Evolutionary conservation across 345 rosid genomes (phyloP).

Genomic region (Gossypium australe): DNA sequence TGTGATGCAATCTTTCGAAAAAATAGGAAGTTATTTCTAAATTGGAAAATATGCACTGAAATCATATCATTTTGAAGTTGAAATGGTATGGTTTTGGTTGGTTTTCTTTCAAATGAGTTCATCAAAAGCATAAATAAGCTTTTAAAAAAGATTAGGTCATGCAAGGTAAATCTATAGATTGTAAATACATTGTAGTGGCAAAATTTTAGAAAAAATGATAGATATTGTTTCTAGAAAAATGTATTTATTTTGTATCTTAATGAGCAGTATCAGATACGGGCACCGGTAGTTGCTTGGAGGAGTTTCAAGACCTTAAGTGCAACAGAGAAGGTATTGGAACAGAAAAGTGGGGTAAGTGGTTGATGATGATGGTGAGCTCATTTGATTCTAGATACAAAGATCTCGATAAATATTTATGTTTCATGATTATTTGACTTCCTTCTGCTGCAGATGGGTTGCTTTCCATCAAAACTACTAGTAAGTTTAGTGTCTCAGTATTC

Average conservation of each 20-base stretch:
- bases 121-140: background rate
- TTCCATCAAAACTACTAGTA: conserved; percentile 69
- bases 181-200: background rate
- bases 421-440: conserved; percentile 14
- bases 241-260: background rate
- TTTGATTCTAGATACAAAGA: background rate
- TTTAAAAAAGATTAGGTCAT: too few relatives aligned
- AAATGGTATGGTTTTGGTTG: background rate
- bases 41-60: background rate
- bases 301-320: conserved; percentile 44
- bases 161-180: background rate
- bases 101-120: background rate
- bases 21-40: too few relatives aligned
- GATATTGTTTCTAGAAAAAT: background rate
- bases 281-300: conserved; percentile 52
- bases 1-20: background rate
- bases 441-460: conserved; percentile 73
- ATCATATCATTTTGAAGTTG: background rate
- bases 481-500: conserved; percentile 16
- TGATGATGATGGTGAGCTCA: background rate
- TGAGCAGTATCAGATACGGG: conserved; percentile 75
- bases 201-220: background rate
- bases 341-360: conserved; percentile 49
- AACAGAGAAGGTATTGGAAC: conserved; percentile 21
- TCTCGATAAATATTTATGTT: background rate